Base-by-base conservation (phyloP, 495 filamentous ascomycete species). In the Aspergillus wentii region DNA sequence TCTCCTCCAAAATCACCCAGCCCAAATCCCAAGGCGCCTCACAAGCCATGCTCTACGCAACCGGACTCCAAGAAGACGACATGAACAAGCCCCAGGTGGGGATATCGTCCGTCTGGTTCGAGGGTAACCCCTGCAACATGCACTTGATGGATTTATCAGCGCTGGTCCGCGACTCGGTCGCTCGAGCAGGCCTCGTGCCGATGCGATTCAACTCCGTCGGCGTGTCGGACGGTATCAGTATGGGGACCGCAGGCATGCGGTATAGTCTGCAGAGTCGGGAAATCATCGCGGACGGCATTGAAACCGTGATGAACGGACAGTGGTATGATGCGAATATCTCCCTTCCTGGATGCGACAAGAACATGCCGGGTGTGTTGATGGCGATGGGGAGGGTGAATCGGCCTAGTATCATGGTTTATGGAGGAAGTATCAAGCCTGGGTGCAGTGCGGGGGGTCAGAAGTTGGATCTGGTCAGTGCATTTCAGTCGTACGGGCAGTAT, bases 311-410 rank as follows among this genome's bases (percentile, higher is more conserved):
- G 88, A 73, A 83, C 23, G 88, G 83, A 3, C 88, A 94, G 71
- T 94, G 88, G 88, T 94, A 94, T 57, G 88, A 94, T 61, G 87
- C 82, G 42, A 94, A 94, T 52, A 82, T 94, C 51, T 88, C 84
- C 5, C 82, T 94, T 51, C 88, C 88, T 8, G 88, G 88, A 17
- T 94, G 88, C 60, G 88, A 94, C 71, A 94, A 94, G 78, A 94
- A 94, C 60, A 91, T 94, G 88, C 88, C 88, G 1, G 88, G 88
- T 57, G 88, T 92, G 17, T 67, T 92, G 40, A 94, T 94, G 64
- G 88, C 88, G 25, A 92, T 92, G 88, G 87, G 85, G 17, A 71
- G 88, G 23, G 80, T 89, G 44, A 94, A 94, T 63, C 64, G 88
- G 30, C 88, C 88, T 9, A 81, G 79, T 14, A 61, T 94, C 41